Conservation (phyloP, 1,284 basidiomycete genomes). For the Athelia psychrophila region DNA sequence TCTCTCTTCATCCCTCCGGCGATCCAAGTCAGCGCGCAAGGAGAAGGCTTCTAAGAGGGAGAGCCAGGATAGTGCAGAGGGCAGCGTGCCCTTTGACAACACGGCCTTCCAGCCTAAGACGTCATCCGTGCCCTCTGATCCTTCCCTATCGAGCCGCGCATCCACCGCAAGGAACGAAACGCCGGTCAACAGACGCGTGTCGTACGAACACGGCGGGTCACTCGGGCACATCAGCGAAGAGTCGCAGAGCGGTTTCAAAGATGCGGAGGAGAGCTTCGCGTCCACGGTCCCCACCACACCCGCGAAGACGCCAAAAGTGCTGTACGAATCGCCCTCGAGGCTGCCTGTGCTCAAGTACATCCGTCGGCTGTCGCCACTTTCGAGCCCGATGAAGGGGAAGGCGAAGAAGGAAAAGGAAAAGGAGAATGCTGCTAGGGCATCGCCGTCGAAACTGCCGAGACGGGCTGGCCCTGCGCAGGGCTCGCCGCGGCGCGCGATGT, state of each 20-base stretch:
- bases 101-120: not conserved
- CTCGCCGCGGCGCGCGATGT: no score
- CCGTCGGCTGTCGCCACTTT: not conserved
- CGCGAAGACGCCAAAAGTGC: not conserved
- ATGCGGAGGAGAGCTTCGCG: not conserved
- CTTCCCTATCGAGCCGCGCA: no score
- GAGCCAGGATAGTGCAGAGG: not conserved
- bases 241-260: not conserved
- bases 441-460: not conserved
- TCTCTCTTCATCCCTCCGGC: not conserved
- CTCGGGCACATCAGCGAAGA: not conserved
- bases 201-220: not conserved
- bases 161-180: no score
- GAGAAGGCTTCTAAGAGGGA: not conserved
- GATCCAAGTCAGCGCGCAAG: not conserved
- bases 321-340: not conserved
- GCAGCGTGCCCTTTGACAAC: not conserved
- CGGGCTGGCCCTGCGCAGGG: no score
- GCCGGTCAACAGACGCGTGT: no score
- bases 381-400: not conserved
- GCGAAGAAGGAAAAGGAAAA: no score
- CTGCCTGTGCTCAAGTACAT: not conserved
- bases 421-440: not conserved
- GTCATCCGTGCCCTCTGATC: no score
- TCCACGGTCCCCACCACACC: not conserved